A percentile compares a stretch with the other conserved stretches of the same genome.
phyloP scores from a whole-genome alignment of 2,329 filamentous ascomycete species.

The Hymenoscyphus fructigenus region DNA sequence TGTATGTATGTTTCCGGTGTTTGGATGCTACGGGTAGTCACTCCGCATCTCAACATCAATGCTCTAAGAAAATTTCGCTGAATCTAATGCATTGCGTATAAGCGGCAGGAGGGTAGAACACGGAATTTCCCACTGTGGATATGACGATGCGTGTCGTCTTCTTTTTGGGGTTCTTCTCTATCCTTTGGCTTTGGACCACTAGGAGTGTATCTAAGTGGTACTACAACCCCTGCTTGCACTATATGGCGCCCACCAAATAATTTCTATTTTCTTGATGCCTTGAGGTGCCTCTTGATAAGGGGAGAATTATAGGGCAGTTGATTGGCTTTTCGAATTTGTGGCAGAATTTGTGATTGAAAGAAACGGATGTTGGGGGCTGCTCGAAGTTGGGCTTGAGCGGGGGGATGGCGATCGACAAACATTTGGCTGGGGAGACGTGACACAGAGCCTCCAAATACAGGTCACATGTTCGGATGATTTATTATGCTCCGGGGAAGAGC shows the following conservation, averaged over 20 bases:
- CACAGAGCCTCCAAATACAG: neutral
- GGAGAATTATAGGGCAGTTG: neutral
- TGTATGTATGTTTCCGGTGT: neutral
- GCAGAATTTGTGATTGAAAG: neutral
- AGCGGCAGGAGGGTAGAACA: neutral
- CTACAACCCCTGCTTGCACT: neutral
- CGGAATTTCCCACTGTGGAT: neutral
- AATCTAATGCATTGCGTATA: neutral
- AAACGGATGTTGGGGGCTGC: constrained; percentile 1
- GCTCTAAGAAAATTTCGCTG: neutral
- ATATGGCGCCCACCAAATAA: neutral
- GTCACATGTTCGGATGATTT: neutral
- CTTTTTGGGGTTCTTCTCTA: neutral
- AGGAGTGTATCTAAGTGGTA: neutral
- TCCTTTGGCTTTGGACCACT: neutral
- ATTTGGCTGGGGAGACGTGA: neutral
- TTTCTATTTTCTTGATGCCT: neutral
- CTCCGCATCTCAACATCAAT: neutral
- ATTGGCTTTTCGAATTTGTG: neutral
- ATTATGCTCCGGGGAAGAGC: neutral
- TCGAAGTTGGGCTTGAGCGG: neutral
- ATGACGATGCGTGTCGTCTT: neutral
- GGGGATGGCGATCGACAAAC: neutral
- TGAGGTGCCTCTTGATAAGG: neutral
- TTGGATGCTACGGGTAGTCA: neutral